Evolutionary conservation across 805 yeast genomes (phyloP).

Genomic region (Candida tallmaniae): DNA sequence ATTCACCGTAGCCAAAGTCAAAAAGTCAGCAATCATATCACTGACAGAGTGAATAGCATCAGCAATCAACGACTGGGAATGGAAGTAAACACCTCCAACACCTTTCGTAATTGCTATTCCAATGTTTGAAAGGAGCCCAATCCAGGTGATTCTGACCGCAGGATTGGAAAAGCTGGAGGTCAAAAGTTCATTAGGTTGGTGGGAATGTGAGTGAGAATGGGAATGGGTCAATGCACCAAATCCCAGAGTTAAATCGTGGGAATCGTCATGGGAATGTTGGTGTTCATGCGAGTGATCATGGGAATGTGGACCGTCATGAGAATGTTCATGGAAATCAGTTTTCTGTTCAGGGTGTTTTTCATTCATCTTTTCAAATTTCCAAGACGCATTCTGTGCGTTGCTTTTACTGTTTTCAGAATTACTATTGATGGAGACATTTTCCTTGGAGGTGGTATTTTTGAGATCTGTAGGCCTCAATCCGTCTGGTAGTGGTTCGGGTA

Average conservation of each 20-base stretch:
- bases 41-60: conserved; percentile 93
- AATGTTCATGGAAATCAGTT: conserved; percentile 2
- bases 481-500: no score
- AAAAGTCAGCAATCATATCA: conserved; percentile 83
- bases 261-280: conserved; percentile 10
- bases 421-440: no score
- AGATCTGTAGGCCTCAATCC: no score
- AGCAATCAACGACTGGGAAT: conserved; percentile 90
- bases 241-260: no score
- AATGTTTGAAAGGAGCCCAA: conserved; percentile 80
- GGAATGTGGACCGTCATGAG: conserved; percentile 2
- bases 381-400: no score
- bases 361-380: no score
- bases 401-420: no score
- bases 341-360: no score
- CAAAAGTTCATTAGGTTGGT: conserved; percentile 42
- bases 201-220: conserved; percentile 38
- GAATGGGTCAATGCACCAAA: conserved; percentile 13
- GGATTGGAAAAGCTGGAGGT: conserved; percentile 51
- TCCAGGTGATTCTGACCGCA: conserved; percentile 89
- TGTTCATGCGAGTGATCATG: conserved; percentile 8
- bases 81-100: conserved; percentile 85
- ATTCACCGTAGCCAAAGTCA: conserved; percentile 85
- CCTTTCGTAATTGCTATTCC: conserved; percentile 86
- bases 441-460: no score